Base-by-base conservation (phyloP, 345 rosid species). In the Cochlearia excelsa region DNA sequence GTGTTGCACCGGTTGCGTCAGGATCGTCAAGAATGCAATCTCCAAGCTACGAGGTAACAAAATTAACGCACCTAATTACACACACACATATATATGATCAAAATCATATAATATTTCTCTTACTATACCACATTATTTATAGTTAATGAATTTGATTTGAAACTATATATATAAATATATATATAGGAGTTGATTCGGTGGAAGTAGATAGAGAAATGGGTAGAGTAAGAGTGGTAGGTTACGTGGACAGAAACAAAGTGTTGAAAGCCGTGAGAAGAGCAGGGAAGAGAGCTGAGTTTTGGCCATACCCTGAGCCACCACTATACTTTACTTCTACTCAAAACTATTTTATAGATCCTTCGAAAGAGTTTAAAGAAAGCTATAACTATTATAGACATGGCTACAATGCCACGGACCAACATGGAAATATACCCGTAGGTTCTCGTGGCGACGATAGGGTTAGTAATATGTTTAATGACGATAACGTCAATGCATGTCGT, bases 1-100 rank as follows among this genome's bases (percentile, higher is more conserved):
- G 96, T 92, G 98, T 73, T 92, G 98, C 82, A 77, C 71, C 30
- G 98, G 98, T 10, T 92, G 98, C 63, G 98, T 86, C 64, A 77
- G 93, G 69, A 86, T 92, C 11, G 96, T 92, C 43, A 92, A 78
- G 61, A 84, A 82, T 57, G 85, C 98, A 59, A 79, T 92, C 70
- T 67, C 72, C 78, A 92, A 92, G 63, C 95, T 92, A 47, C 83
- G 81, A 79, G 96, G 98, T 87, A 74, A 37, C 45, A 65, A 31
- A 29, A 7, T 48, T 26, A 60, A 47, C 7, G 6, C 23, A 34
- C 41, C 49, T 42, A 33, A 0, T 7, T 1, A n/a, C 23, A 16
- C 23, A 16, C 23, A 16, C 23, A 16, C 23, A 16, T 16, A 16
- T 16, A 16, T 16, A 16, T 16, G 23, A 16, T 16, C 23, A 16